Evolutionary conservation across 2,329 filamentous ascomycete species (phyloP).

Genomic region (Apiospora saccharicola): DNA sequence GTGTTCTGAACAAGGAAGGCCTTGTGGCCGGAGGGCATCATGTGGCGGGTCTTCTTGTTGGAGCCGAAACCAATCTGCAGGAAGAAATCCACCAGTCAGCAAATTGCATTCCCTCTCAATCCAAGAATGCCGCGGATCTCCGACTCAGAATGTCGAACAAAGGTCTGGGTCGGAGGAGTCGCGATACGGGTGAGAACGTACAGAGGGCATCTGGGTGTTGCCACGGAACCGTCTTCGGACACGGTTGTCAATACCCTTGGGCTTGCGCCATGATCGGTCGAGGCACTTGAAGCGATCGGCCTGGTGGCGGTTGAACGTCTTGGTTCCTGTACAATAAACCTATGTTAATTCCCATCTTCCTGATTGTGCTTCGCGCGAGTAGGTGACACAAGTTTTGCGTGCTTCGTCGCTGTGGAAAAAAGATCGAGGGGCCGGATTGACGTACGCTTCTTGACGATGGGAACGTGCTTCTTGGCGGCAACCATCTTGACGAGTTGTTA

Average conservation of each 20-base stretch:
- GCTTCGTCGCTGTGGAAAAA: conserved; percentile 17
- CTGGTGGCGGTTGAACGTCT: conserved; percentile 97
- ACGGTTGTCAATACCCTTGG: conserved; percentile 99
- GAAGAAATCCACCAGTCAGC: conserved; percentile 26
- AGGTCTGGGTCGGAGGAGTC: background rate
- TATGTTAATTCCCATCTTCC: conserved; percentile 45
- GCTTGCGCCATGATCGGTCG: conserved; percentile 93
- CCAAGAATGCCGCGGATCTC: background rate
- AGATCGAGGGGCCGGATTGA: conserved; percentile 47
- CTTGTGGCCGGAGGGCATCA: conserved; percentile 99
- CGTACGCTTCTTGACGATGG: conserved; percentile 99
- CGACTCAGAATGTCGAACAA: background rate
- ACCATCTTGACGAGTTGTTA: conserved; percentile 75
- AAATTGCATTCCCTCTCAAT: conserved; percentile 1
- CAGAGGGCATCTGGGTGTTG: conserved; percentile 95
- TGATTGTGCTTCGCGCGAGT: background rate
- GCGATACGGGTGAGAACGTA: conserved; percentile 61
- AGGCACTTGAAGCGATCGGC: conserved; percentile 96
- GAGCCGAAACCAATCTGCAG: conserved; percentile 94
- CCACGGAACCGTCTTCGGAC: conserved; percentile 98
- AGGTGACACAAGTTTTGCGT: background rate
- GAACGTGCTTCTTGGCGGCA: conserved; percentile 98
- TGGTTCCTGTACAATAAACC: conserved; percentile 71
- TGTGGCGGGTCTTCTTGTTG: conserved; percentile 99
- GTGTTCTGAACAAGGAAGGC: conserved; percentile 98